A percentile compares a stretch with the other conserved stretches of the same genome.
Conservation (phyloP, 1,139 yeast species). For the Wickerhamiella pararugosa region DNA sequence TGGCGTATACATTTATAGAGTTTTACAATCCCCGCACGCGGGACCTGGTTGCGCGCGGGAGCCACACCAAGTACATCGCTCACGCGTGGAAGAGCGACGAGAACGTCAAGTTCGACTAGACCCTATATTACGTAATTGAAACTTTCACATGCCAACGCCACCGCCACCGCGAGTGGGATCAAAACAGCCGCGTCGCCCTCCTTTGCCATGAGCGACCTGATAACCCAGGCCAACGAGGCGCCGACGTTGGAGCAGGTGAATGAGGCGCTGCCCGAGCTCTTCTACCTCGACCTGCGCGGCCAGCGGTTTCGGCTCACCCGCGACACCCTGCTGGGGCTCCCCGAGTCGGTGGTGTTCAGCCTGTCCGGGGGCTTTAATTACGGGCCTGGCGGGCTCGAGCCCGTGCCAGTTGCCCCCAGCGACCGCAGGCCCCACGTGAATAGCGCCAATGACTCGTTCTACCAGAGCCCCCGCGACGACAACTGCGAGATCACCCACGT, state of each 20-base stretch:
- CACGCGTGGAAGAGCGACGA: slow-evolving; percentile 24
- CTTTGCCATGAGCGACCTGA: slow-evolving; percentile 13
- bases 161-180: too few species aligned
- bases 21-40: slow-evolving; percentile 19
- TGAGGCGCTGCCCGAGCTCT: slow-evolving; percentile 21
- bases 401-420: slow-evolving; percentile 2
- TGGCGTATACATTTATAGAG: slow-evolving; percentile 30
- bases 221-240: slow-evolving; percentile 22
- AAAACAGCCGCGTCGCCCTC: too few species aligned
- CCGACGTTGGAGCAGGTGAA: slow-evolving; percentile 9
- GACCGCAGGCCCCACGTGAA: slow-evolving; percentile 34
- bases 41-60: slow-evolving; percentile 29
- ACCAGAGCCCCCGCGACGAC: slow-evolving; percentile 43
- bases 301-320: slow-evolving; percentile 53
- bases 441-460: slow-evolving; percentile 45
- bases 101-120: slow-evolving; percentile 9
- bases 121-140: too few species aligned
- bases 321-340: slow-evolving; percentile 79
- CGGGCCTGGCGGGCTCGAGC: slow-evolving; percentile 49
- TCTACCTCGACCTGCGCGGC: slow-evolving; percentile 54
- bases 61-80: slow-evolving; percentile 30
- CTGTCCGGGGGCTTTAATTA: slow-evolving; percentile 78
- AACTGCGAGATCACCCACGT: slow-evolving; percentile 16
- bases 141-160: too few species aligned
- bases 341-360: slow-evolving; percentile 78